Evolutionary conservation across 805 yeast species (phyloP), one percentile per base, ranked within the genome.

Genomic region (Metschnikowia bowlesiae): DNA sequence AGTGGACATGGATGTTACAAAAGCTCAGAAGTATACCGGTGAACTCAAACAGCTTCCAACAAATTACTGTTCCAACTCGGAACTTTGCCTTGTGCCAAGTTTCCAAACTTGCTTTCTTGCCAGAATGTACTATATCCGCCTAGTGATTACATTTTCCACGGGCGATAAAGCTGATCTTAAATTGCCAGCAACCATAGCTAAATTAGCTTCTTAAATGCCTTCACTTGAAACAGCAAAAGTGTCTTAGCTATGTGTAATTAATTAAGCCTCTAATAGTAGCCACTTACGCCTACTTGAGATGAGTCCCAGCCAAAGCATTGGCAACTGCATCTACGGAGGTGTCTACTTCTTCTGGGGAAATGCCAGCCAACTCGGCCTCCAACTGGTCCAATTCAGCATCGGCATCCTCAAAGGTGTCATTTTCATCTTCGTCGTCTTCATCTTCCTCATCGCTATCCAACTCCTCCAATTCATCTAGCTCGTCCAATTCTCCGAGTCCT

Each of bases 391-490:
- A 79, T 44, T 81, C 89, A 43, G 79, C 85, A 42, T 80, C 88
- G 39, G 58, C 60, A 44, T 78, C 78, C 31, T 69, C 76, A 18
- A 65, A 75, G 7, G 56, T 45, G 38, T 56, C 57, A 44, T 76
- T 85, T 3, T 74, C 84, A 5, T 76, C 83, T 9, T 78, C 84
- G 16, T 78, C 85, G 13, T 50, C 54, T 3, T 79, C 85, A 22
- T 83, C 88, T 49, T 83, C 89, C 48, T 82, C 89, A 26, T 81
- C 87, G 44, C 82, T 81, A 55, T 82, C 82, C 34, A 79, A 73
- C 67, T 89, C 97, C 73, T 92, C 99, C 71, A 94, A 80, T 60
- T 94, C 99, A 60, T 92, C 98, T 45, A 94, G 76, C 64, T 94
- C 99, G 61, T 92, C 96, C 33, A 94, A 73, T 65, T 86, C 92